Evolutionary conservation across 1,284 basidiomycete species (phyloP).

Genomic region (Irpex sp.): DNA sequence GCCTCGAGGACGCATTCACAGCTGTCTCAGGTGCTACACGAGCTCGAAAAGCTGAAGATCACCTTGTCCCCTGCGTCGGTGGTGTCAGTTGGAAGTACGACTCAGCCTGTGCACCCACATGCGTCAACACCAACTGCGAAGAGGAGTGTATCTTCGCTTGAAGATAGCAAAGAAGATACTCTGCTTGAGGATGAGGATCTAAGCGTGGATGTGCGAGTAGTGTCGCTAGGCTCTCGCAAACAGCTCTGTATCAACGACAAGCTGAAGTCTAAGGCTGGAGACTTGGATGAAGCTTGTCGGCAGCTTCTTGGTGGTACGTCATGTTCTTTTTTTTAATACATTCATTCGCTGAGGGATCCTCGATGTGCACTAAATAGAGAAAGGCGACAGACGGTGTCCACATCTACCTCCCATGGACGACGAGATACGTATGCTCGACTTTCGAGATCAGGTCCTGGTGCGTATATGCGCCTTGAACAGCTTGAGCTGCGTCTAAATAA

Average conservation of each 20-base stretch:
- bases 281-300: constrained; percentile 90
- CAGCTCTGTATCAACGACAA: constrained; percentile 93
- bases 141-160: constrained; percentile 3
- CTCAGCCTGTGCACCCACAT: too few species aligned
- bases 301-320: constrained; percentile 77
- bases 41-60: constrained; percentile 72
- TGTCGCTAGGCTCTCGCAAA: constrained; percentile 87
- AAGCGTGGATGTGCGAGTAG: constrained; percentile 46
- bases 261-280: constrained; percentile 61
- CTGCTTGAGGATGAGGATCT: constrained; percentile 20
- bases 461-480: constrained; percentile 18
- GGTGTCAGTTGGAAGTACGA: too few species aligned
- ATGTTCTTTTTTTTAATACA: not conserved
- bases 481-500: not conserved
- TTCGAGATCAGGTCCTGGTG: constrained; percentile 87
- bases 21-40: constrained; percentile 86
- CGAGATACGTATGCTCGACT: constrained; percentile 73
- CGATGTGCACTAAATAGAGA: constrained; percentile 34
- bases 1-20: constrained; percentile 96
- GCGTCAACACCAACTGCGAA: constrained; percentile 5
- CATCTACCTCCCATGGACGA: constrained; percentile 80
- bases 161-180: constrained; percentile 24
- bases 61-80: constrained; percentile 23
- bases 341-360: not conserved
- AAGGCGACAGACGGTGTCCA: constrained; percentile 68